Base-by-base conservation (phyloP, 2,329 filamentous ascomycete genomes). In the Dactylellina drechsleri region DNA sequence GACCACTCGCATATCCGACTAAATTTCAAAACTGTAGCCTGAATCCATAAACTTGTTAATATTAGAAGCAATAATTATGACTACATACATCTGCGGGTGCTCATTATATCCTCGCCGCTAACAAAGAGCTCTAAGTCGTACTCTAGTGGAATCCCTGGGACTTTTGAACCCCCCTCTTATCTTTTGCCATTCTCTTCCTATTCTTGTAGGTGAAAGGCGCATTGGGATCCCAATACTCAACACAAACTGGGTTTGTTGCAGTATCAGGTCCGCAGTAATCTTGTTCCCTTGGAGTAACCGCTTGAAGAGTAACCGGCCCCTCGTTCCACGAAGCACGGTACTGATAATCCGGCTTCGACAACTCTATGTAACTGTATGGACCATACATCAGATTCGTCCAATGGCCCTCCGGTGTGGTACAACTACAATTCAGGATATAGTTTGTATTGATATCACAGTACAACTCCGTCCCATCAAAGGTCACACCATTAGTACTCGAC, bases 341-440 rank as follows among this genome's bases (percentile, higher is more conserved):
- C 10, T 28, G 18, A 20, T 60, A 60, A 20, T 47, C 43, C 16
- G 45, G 20, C 20, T 60, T 60, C 6, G 57, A 60, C 8, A 60
- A 40, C 10, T 60, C 20, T 15, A 60, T 50, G 5, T 49, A 16
- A 15, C 57, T 26, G 20, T 31, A 28, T 18, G 57, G 56, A 5
- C 57, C 57, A 13, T 60, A 60, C 18, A 60, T 50, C 13, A 60
- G 31, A 18, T 60, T 31, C 15, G 43, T 60, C 57, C 57, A 60
- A 8, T 50, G 26, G 1, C 57, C 57, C 8, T 60, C 57, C 10
- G 57, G 41, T 2, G 57, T 60, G n/a, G 57, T 60, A 18, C 57
- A 60, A 1, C 43, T 26, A 40, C 57, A 60, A 13, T 45, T 49
- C 10, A 60, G 18, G 7, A 18, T 13, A 36, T 49, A 40, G 23